These are phyloP conservation scores for Dissoconium aciculare DNA, from an alignment of 2,329 filamentous ascomycete species.

Conservation along the genomic window DNA sequence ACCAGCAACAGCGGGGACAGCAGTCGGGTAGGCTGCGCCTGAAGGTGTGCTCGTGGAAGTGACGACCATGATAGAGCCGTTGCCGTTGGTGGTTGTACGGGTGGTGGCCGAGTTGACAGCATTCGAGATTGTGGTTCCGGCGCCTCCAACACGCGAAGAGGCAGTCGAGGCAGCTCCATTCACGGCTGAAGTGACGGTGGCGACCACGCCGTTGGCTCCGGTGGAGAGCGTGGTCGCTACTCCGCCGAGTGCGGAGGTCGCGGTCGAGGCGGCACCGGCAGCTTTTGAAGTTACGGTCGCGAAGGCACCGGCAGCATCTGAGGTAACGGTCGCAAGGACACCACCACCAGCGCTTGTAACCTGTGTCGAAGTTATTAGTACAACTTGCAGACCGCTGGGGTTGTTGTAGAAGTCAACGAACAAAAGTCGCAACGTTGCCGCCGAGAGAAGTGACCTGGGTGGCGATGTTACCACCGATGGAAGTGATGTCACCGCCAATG, in stretches of 20 bases:
- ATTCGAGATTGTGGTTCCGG: constrained; percentile 1
- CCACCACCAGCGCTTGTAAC: constrained; percentile 8
- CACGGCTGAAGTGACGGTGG: constrained; percentile 12
- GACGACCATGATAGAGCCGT: not conserved
- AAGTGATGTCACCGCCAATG: constrained; percentile 7
- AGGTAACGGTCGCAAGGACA: constrained; percentile 7
- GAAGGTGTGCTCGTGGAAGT: constrained; percentile 2
- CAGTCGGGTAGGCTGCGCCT: constrained; percentile 8
- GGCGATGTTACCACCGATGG: constrained; percentile 5
- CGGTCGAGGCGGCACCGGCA: constrained; percentile 1
- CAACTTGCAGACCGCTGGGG: too few species aligned
- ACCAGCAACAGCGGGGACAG: constrained; percentile 17
- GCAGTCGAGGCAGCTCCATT: constrained; percentile 8
- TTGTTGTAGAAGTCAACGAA: too few species aligned
- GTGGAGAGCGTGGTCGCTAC: constrained; percentile 8
- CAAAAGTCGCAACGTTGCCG: constrained; percentile 3
- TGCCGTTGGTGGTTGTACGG: constrained; percentile 2
- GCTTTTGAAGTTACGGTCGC: constrained; percentile 7
- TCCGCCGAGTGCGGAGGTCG: constrained; percentile 6
- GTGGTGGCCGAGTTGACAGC: constrained; percentile 3
- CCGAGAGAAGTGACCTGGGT: constrained; percentile 7
- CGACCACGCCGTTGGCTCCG: constrained; percentile 7
- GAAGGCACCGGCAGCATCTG: constrained; percentile 5
- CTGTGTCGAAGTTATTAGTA: too few species aligned
- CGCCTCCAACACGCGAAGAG: constrained; percentile 6